Evolutionary conservation across 139 green algal genomes (phyloP), one percentile per base, ranked within the genome.

Genomic region (Tetradesmus lagerheimii): DNA sequence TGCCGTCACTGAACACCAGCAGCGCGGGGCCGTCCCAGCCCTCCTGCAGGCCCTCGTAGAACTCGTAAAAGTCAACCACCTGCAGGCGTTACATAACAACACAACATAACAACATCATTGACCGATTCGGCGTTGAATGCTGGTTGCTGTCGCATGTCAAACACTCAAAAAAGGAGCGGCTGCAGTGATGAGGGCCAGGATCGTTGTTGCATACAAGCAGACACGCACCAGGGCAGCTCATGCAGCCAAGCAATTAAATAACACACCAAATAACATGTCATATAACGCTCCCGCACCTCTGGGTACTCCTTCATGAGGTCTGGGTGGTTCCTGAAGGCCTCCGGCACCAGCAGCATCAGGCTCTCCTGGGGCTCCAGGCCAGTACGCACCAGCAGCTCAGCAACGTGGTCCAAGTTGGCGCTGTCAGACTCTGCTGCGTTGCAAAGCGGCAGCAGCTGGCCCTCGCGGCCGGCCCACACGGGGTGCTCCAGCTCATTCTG

Each of bases 11-110:
- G 94, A 99, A 99, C 37, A 99, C 98, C 37, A 99, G 94, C 80
- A 99, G 97, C 4, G 98, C 98, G 50, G 98, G 98, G 43, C 98
- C 98, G 89, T 99, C 98, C 98, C 98, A 99, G 78, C 97, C 97
- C 94, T 99, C 98, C 94, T 99, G 98, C 90, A 99, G 95, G 50
- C 98, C 98, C 93, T 99, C 97, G 82, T 96, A 99, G 94, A 97
- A 99, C 94, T 99, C 96, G 89, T 99, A 98, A 74, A 98, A 98
- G 92, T 97, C 95, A 0, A 96, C 92, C 5, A 97, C 95, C 57
- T 71, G 57, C 57, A n/a, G 23, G 8, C 25, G 16, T 31, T 31
- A 31, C 20, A n/a, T 31, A 18, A 57, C 45, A 57, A 57, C 45
- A 57, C 14, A 12, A 18, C 14, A 57, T 57, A 18, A 8, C 23